Evolutionary conservation across 805 yeast species (phyloP).

Genomic region (Scheffersomyces coipomensis): DNA sequence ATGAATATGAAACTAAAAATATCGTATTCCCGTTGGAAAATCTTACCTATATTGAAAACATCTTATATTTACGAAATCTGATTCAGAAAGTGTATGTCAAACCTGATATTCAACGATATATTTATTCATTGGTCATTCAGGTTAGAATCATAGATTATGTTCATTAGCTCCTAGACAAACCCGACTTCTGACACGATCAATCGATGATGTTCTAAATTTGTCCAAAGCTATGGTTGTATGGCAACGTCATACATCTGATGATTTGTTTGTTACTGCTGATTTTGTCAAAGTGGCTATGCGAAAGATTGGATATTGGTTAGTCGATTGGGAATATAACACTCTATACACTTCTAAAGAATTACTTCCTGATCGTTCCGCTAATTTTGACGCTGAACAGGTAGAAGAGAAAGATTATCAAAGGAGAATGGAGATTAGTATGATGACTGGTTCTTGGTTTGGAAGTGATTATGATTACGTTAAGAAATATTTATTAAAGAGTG

Average conservation of each 20-base stretch:
- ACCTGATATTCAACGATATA: slow-evolving; percentile 35
- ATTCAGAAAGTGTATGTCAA: slow-evolving; percentile 21
- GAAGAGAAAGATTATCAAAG: slow-evolving; percentile 13
- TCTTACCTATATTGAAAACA: slow-evolving; percentile 1
- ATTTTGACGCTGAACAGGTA: slow-evolving; percentile 2
- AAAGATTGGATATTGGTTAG: slow-evolving; percentile 42
- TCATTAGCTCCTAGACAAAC: slow-evolving; percentile 37
- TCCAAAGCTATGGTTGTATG: slow-evolving; percentile 26
- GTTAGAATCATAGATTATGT: slow-evolving; percentile 37
- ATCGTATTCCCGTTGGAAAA: not conserved
- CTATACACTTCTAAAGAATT: slow-evolving; percentile 1
- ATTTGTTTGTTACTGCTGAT: slow-evolving; percentile 37
- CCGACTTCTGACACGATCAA: slow-evolving; percentile 30
- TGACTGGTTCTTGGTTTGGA: slow-evolving; percentile 45
- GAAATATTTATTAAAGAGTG: slow-evolving; percentile 20
- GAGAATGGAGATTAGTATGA: slow-evolving; percentile 26
- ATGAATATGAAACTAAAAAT: not conserved
- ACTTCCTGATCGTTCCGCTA: slow-evolving; percentile 2
- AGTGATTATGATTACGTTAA: slow-evolving; percentile 36
- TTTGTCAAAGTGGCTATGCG: slow-evolving; percentile 35
- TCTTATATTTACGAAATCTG: slow-evolving; percentile 6
- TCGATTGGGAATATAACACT: slow-evolving; percentile 37
- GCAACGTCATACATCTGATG: too few species aligned
- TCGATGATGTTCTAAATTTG: slow-evolving; percentile 26
- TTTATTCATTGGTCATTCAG: slow-evolving; percentile 35